Percentiles rank a stretch among this genome's conserved stretches.
Conservation (phyloP, 2,329 filamentous ascomycete genomes). For the Rhinocladiella mackenziei region DNA sequence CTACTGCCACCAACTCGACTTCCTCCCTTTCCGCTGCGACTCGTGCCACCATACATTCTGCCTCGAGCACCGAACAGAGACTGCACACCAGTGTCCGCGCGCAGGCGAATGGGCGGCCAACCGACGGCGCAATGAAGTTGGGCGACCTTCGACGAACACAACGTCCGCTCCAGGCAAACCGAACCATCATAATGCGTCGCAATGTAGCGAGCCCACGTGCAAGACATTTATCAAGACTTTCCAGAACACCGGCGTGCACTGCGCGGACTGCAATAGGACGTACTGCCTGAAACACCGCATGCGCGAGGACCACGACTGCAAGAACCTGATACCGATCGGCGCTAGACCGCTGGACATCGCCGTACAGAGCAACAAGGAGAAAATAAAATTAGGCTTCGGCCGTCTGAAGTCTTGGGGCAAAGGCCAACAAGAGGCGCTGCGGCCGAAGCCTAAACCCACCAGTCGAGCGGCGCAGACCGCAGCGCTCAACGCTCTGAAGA, state of each 20-base stretch:
- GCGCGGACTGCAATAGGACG: slow-evolving; percentile 46
- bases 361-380: slow-evolving; percentile 44
- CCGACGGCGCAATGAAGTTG: slow-evolving; percentile 40
- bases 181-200: slow-evolving; percentile 52
- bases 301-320: slow-evolving; percentile 74
- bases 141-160: slow-evolving; percentile 27
- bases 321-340: slow-evolving; percentile 62
- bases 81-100: slow-evolving; percentile 65
- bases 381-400: slow-evolving; percentile 69
- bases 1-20: slow-evolving; percentile 93
- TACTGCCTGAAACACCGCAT: slow-evolving; percentile 52
- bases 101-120: slow-evolving; percentile 58
- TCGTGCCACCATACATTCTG: slow-evolving; percentile 83
- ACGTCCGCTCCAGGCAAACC: slow-evolving; percentile 44
- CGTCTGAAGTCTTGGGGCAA: slow-evolving; percentile 76
- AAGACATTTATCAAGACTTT: slow-evolving; percentile 52
- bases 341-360: slow-evolving; percentile 38
- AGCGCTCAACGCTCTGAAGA: slow-evolving; percentile 75
- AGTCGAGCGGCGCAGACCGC: slow-evolving; percentile 61
- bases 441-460: slow-evolving; percentile 60
- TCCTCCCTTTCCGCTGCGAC: slow-evolving; percentile 90
- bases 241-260: slow-evolving; percentile 49
- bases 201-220: slow-evolving; percentile 48
- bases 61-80: slow-evolving; percentile 87
- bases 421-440: slow-evolving; percentile 65